Evolutionary conservation across 2,329 filamentous ascomycete species (phyloP), one percentile per base, ranked within the genome.

Genomic region (Fusarium pseudoanthophilum): DNA sequence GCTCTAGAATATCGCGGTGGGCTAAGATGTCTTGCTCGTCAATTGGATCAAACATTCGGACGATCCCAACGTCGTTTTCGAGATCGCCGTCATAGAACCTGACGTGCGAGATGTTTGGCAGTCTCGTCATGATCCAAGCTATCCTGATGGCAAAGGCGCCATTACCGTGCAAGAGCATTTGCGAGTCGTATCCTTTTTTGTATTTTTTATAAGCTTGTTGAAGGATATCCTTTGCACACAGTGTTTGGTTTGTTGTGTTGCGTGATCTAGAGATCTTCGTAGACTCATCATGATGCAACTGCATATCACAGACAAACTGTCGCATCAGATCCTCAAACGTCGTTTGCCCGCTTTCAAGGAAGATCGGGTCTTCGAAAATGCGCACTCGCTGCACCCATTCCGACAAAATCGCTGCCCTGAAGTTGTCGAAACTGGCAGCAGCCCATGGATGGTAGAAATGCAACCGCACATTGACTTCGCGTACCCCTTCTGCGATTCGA

Each of bases 391-490:
- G 26, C 4, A 7, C 10, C 56, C 56, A 59, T 18, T 59, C 56
- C 1, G 42, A 49, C 2, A 7, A n/a, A 11, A 13, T 3, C 8
- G 32, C 56, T 5, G 24, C 2, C 14, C 26, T 14, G 1, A 59
- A 49, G 0, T 59, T 59, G 7, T 16, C 20, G 2, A 59, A 20
- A 15, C 42, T 30, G 9, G 24, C 32, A 6, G 32, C 42, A 30
- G 37, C 24, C 56, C 56, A 59, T 14, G 56, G n/a, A 48, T 59
- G 56, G 20, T 59, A 49, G 3, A 59, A 59, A 16, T 49, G 56
- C 1, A 59, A 14, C 10, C 15, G 42, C 15, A 30, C 24, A 18
- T 59, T 49, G 11, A 49, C 24, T n/a, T 59, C 42, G 2, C 11
- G 11, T 6, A 59, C 11, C 4, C 24, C 20, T 9, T 46, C 14